A percentile compares a stretch with the other conserved stretches of the same genome.
Evolutionary conservation across 1,284 basidiomycete species (phyloP).

Genomic region (Puccinia triticina): DNA sequence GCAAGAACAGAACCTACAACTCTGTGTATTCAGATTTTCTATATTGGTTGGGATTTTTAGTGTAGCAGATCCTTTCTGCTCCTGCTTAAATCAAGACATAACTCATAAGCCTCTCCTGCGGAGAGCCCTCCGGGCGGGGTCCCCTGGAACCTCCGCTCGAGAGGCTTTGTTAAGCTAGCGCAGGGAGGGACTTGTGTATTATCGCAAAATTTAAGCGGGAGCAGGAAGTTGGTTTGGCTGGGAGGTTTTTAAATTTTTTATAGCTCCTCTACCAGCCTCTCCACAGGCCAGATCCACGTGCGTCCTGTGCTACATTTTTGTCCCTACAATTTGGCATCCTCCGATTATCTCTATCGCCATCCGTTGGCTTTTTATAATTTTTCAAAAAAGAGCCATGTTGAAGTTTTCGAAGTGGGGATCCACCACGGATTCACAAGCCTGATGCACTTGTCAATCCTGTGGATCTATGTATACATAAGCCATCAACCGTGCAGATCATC

Average conservation of each 20-base stretch:
- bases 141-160: too few relatives aligned
- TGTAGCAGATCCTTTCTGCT: too few relatives aligned
- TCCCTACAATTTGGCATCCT: background rate
- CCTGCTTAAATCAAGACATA: too few relatives aligned
- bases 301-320: background rate
- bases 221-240: background rate
- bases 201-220: background rate
- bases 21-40: too few relatives aligned
- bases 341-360: background rate
- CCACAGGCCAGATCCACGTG: background rate
- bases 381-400: background rate
- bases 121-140: too few relatives aligned
- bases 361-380: background rate
- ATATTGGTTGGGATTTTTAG: too few relatives aligned
- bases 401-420: background rate
- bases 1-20: too few relatives aligned
- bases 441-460: background rate
- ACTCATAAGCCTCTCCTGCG: too few relatives aligned
- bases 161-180: too few relatives aligned
- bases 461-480: background rate
- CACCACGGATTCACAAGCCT: background rate
- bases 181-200: too few relatives aligned
- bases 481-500: background rate
- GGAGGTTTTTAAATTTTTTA: background rate
- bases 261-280: background rate